These are phyloP conservation scores for Platanus orientalis DNA, from an alignment of 164 flowering plant genomes.

Conservation along the genomic window DNA sequence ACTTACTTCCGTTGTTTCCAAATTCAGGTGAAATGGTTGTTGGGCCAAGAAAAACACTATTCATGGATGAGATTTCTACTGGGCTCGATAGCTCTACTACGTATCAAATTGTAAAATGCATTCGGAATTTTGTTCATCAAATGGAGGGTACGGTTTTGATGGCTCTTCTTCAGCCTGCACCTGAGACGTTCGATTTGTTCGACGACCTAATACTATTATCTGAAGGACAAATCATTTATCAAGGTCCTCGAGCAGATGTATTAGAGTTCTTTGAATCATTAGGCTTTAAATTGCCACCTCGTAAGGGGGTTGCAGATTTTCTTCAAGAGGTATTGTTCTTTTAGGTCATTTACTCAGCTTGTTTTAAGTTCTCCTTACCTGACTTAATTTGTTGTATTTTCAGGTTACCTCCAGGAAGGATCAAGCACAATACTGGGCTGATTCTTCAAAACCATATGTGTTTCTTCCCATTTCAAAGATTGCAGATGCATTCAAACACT, in stretches of 20 bases:
- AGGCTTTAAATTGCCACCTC: constrained; percentile 72
- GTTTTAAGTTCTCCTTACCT: not conserved
- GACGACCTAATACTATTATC: constrained; percentile 80
- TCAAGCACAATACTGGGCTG: constrained; percentile 91
- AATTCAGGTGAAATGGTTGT: constrained; percentile 85
- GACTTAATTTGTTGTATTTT: constrained; percentile 6
- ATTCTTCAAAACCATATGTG: constrained; percentile 60
- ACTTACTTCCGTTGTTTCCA: not conserved
- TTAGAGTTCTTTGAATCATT: constrained; percentile 74
- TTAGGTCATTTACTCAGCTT: not conserved
- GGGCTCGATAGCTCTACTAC: constrained; percentile 99
- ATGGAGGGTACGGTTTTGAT: constrained; percentile 83
- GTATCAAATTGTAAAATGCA: constrained; percentile 78
- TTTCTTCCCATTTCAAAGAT: constrained; percentile 60
- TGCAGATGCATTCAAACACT: constrained; percentile 58
- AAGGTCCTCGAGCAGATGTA: constrained; percentile 72
- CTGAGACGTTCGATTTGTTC: constrained; percentile 89
- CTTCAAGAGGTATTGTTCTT: constrained; percentile 74
- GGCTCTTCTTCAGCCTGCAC: constrained; percentile 95
- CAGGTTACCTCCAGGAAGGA: constrained; percentile 92
- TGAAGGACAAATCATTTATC: constrained; percentile 77
- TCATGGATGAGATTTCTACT: constrained; percentile 98
- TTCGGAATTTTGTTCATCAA: constrained; percentile 69
- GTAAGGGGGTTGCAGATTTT: constrained; percentile 91
- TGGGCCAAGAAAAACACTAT: constrained; percentile 89